Evolutionary conservation across 2,329 filamentous ascomycete species (phyloP).

Genomic region (Bipolaris victoriae): DNA sequence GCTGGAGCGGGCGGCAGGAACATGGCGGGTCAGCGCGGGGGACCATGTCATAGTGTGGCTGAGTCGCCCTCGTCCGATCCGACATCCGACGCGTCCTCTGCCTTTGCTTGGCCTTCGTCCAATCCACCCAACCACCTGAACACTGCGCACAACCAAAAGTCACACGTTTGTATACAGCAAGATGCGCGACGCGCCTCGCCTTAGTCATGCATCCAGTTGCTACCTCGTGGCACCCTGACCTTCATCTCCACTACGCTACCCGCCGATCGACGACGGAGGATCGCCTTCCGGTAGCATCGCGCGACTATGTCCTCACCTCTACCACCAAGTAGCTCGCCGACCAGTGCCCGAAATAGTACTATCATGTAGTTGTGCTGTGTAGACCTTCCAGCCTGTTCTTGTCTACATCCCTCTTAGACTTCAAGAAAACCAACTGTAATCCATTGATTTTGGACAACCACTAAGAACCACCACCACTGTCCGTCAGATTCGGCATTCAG

Average conservation of each 20-base stretch:
- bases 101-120: background rate
- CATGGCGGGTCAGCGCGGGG: slow-evolving; percentile 9
- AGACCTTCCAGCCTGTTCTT: too few relatives aligned
- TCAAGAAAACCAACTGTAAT: background rate
- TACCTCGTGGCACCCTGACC: background rate
- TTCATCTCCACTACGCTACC: background rate
- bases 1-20: slow-evolving; percentile 6
- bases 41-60: slow-evolving; percentile 18
- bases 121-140: too few relatives aligned
- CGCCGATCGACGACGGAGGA: background rate
- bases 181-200: background rate
- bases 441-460: background rate
- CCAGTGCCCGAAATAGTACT: too few relatives aligned
- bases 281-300: background rate
- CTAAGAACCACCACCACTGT: background rate
- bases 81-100: background rate
- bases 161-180: background rate
- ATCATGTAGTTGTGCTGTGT: too few relatives aligned
- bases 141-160: too few relatives aligned
- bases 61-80: slow-evolving; percentile 3
- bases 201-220: background rate
- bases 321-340: too few relatives aligned
- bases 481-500: background rate
- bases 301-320: background rate
- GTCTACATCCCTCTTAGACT: background rate